Percentiles rank a stretch among this genome's conserved stretches.
Evolutionary conservation across 148 eudicot genomes (phyloP).

Genomic region (Gaultheria prostrata): DNA sequence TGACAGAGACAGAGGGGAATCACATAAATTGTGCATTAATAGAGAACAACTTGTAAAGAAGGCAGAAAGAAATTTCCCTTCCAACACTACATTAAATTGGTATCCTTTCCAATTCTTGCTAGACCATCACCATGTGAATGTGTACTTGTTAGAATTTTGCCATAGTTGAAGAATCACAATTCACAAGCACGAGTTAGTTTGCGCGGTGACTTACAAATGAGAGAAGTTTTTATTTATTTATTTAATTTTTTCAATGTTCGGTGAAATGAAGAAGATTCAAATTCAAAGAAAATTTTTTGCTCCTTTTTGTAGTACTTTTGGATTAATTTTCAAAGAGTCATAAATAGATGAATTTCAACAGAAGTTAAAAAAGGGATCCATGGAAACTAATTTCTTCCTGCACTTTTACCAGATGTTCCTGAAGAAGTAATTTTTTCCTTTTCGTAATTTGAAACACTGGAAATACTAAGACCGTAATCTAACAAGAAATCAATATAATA

Average conservation of each 20-base stretch:
- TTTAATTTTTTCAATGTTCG: no score
- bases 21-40: not conserved
- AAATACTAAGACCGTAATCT: no score
- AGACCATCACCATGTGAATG: constrained; percentile 19
- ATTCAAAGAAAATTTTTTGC: no score
- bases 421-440: no score
- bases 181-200: not conserved
- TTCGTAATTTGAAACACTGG: no score
- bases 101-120: constrained; percentile 2
- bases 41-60: not conserved
- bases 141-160: not conserved
- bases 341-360: not conserved
- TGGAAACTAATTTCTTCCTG: not conserved
- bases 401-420: not conserved
- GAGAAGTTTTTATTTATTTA: no score
- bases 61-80: not conserved
- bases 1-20: not conserved
- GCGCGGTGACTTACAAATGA: not conserved
- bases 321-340: not conserved
- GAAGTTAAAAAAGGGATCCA: not conserved
- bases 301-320: no score
- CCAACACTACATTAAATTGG: not conserved
- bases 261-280: no score
- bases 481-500: no score
- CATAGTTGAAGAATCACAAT: not conserved